These are phyloP conservation scores for Haematococcus lacustris DNA, from an alignment of 139 green algal genomes.

Conservation along the genomic window DNA sequence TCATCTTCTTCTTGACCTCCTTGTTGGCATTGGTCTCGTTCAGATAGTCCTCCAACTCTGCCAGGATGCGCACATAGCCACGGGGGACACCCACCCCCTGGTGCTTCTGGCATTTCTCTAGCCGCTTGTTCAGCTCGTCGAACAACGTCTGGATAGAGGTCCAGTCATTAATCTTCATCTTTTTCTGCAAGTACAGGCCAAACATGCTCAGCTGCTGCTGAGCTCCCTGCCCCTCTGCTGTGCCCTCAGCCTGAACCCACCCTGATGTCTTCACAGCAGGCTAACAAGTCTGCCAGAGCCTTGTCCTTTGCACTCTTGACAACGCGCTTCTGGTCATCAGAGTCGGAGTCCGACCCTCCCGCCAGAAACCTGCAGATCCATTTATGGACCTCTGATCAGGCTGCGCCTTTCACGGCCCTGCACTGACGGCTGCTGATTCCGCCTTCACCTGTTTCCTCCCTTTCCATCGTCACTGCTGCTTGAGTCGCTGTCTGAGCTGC, in stretches of 20 bases:
- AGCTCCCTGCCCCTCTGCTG: background rate
- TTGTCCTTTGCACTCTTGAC: slow-evolving; percentile 78
- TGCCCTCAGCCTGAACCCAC: slow-evolving; percentile 19
- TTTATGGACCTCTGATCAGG: background rate
- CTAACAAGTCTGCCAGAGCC: slow-evolving; percentile 72
- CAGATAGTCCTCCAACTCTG: slow-evolving; percentile 90
- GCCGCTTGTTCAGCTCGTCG: slow-evolving; percentile 96
- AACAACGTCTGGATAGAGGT: slow-evolving; percentile 84
- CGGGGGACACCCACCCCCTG: slow-evolving; percentile 41
- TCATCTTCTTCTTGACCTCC: slow-evolving; percentile 93
- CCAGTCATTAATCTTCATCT: slow-evolving; percentile 99
- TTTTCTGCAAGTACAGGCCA: slow-evolving; percentile 63
- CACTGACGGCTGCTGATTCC: background rate
- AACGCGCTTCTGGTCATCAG: slow-evolving; percentile 76
- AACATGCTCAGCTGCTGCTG: background rate
- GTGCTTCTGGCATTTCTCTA: slow-evolving; percentile 79
- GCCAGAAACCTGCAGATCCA: slow-evolving; percentile 56
- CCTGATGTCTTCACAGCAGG: slow-evolving; percentile 81
- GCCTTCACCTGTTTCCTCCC: background rate
- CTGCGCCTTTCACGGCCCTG: background rate
- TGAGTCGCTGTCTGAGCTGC: slow-evolving; percentile 20
- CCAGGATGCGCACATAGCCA: slow-evolving; percentile 81
- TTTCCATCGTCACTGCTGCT: slow-evolving; percentile 5
- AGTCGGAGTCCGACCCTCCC: slow-evolving; percentile 68
- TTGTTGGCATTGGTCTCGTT: slow-evolving; percentile 72